phyloP scores from a whole-genome alignment of 1,284 basidiomycete species.

The Wallemia mellicola region DNA sequence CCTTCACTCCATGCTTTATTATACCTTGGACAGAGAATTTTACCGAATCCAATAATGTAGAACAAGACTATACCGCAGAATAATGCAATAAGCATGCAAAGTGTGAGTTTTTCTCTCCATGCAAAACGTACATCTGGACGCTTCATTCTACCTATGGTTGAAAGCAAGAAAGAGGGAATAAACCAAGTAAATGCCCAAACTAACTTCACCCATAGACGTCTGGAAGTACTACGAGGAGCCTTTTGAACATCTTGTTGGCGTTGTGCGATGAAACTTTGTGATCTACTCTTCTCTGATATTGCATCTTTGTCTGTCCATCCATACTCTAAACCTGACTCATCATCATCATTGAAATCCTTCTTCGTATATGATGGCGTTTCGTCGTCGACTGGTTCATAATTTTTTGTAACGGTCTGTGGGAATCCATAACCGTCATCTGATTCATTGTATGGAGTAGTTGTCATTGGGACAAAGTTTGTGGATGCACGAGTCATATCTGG shows the following conservation, averaged over 20 bases:
- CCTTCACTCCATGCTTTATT: conserved; percentile 47
- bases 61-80: conserved; percentile 62
- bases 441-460: neutral
- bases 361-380: conserved; percentile 32
- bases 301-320: conserved; percentile 45
- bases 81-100: conserved; percentile 92
- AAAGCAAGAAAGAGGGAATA: conserved; percentile 43
- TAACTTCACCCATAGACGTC: conserved; percentile 59
- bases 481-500: conserved; percentile 76
- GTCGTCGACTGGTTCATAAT: neutral
- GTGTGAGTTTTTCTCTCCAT: conserved; percentile 85
- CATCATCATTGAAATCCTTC: conserved; percentile 19
- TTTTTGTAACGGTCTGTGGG: neutral
- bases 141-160: conserved; percentile 60
- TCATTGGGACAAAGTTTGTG: conserved; percentile 31
- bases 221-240: conserved; percentile 8
- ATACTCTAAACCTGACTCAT: conserved; percentile 31
- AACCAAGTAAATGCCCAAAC: conserved; percentile 81
- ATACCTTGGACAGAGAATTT: conserved; percentile 62
- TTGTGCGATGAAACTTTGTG: conserved; percentile 22
- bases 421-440: neutral
- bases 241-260: neutral
- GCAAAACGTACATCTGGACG: conserved; percentile 76
- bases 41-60: conserved; percentile 65
- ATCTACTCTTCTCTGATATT: conserved; percentile 61